A percentile compares a stretch with the other conserved stretches of the same genome.
These are phyloP conservation scores for Stygiomarasmius scandens DNA, from an alignment of 1,284 basidiomycete species.

Conservation along the genomic window DNA sequence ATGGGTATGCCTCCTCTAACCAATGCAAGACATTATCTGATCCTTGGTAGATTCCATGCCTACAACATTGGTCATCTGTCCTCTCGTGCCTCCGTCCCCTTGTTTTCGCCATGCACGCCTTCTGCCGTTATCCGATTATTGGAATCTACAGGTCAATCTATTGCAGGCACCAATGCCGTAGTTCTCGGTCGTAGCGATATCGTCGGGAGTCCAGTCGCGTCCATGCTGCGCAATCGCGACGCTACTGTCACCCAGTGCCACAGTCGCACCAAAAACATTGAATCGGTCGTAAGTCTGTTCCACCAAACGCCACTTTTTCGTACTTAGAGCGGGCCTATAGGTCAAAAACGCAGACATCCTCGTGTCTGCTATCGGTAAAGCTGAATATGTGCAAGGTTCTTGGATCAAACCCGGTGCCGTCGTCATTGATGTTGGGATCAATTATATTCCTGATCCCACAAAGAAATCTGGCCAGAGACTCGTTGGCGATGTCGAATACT, in stretches of 20 bases:
- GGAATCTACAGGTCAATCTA: slow-evolving; percentile 78
- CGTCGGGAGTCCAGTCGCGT: slow-evolving; percentile 93
- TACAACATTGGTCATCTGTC: slow-evolving; percentile 98
- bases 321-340: slow-evolving; percentile 36
- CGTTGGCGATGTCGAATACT: slow-evolving; percentile 95
- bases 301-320: slow-evolving; percentile 2
- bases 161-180: slow-evolving; percentile 83
- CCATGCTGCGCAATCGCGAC: slow-evolving; percentile 87
- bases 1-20: slow-evolving; percentile 65
- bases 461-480: slow-evolving; percentile 97
- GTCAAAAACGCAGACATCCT: slow-evolving; percentile 89
- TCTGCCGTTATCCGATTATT: slow-evolving; percentile 91
- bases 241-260: slow-evolving; percentile 99
- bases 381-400: slow-evolving; percentile 88
- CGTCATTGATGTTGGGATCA: slow-evolving; percentile 97
- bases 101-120: slow-evolving; percentile 96
- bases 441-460: slow-evolving; percentile 88
- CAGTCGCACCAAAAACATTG: slow-evolving; percentile 83
- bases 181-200: slow-evolving; percentile 98
- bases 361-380: slow-evolving; percentile 91
- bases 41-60: slow-evolving; percentile 81
- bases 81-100: slow-evolving; percentile 87
- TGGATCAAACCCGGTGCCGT: slow-evolving; percentile 96
- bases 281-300: slow-evolving; percentile 63
- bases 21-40: slow-evolving; percentile 4